These are phyloP conservation scores for Hyphodiscus hymeniophilus DNA, from an alignment of 495 filamentous ascomycete species.

Conservation along the genomic window DNA sequence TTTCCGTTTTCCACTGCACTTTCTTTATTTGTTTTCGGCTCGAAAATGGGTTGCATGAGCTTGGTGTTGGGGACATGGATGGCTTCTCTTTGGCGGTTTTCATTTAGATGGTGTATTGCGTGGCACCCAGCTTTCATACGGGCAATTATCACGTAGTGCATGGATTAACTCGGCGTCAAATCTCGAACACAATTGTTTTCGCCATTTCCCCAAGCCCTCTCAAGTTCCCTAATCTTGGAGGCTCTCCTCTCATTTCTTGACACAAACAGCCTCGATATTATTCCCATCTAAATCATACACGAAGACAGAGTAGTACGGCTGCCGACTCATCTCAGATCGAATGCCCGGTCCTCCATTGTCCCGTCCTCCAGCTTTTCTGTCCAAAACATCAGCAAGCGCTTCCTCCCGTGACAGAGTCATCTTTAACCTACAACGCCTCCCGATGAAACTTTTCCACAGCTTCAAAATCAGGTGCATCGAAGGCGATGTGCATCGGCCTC, in stretches of 20 bases:
- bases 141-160: no score
- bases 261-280: conserved; percentile 24
- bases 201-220: no score
- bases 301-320: conserved; percentile 23
- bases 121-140: no score
- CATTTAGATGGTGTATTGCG: no score
- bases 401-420: not conserved
- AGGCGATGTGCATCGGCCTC: conserved; percentile 6
- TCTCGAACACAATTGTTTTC: no score
- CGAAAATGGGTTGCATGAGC: no score
- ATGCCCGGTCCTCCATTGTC: conserved; percentile 23
- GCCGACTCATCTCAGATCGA: conserved; percentile 20
- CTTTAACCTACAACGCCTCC: conserved; percentile 1
- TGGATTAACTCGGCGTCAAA: no score
- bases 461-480: conserved; percentile 7
- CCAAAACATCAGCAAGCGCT: not conserved
- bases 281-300: conserved; percentile 20
- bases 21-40: no score
- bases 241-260: conserved; percentile 11
- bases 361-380: conserved; percentile 16
- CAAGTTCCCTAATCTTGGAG: no score
- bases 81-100: no score
- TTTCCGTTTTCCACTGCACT: no score
- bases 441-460: conserved; percentile 4
- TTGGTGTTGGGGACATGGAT: no score